Evolutionary conservation across 2,329 filamentous ascomycete genomes (phyloP).

Genomic region (Colletotrichum costaricense): DNA sequence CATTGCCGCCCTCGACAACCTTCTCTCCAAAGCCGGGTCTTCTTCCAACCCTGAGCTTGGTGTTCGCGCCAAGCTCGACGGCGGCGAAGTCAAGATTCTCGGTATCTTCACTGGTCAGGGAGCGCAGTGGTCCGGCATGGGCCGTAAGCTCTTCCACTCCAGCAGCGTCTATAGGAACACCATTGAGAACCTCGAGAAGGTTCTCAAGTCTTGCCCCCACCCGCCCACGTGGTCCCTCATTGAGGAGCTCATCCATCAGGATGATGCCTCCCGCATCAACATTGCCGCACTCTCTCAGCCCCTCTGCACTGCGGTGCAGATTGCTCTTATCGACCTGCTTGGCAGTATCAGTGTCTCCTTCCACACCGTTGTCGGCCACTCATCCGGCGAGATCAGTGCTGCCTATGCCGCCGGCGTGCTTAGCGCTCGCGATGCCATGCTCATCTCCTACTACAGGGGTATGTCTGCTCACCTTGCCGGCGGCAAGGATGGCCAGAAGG

Average conservation of each 20-base stretch:
- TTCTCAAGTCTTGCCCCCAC: slow-evolving; percentile 16
- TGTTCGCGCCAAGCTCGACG: slow-evolving; percentile 28
- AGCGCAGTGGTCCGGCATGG: slow-evolving; percentile 48
- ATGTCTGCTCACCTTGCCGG: slow-evolving; percentile 30
- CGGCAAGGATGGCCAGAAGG: slow-evolving; percentile 31
- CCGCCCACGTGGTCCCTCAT: slow-evolving; percentile 30
- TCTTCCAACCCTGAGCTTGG: slow-evolving; percentile 28
- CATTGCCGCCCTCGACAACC: slow-evolving; percentile 13
- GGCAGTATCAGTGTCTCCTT: slow-evolving; percentile 32
- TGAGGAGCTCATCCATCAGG: slow-evolving; percentile 36
- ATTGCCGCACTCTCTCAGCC: slow-evolving; percentile 38
- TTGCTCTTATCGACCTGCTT: slow-evolving; percentile 39
- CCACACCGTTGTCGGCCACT: slow-evolving; percentile 39
- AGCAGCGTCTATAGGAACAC: slow-evolving; percentile 23
- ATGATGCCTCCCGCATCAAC: slow-evolving; percentile 35
- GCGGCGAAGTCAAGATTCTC: slow-evolving; percentile 35
- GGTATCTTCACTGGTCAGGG: slow-evolving; percentile 50
- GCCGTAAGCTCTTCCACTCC: slow-evolving; percentile 38
- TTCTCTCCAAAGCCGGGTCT: slow-evolving; percentile 23
- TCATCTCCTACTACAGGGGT: slow-evolving; percentile 40
- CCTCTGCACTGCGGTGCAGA: slow-evolving; percentile 38
- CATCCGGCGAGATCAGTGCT: slow-evolving; percentile 46
- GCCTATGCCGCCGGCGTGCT: slow-evolving; percentile 48
- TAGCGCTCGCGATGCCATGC: slow-evolving; percentile 35
- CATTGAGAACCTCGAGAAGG: slow-evolving; percentile 37